A percentile compares a stretch with the other conserved stretches of the same genome.
Evolutionary conservation across 192 early-diverging fungal genomes (phyloP).

Genomic region (Coemansia reversa): DNA sequence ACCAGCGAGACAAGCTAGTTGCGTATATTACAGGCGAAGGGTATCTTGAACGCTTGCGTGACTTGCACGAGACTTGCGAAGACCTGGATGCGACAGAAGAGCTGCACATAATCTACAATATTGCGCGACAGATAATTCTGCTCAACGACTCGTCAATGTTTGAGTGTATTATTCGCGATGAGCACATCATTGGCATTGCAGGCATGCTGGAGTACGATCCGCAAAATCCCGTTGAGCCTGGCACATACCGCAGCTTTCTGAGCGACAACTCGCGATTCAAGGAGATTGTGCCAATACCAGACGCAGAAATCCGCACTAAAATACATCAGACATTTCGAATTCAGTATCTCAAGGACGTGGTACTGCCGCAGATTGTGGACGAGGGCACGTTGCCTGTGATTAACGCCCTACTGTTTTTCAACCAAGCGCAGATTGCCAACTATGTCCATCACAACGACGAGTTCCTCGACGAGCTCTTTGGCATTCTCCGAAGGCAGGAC

Average conservation of each 20-base stretch:
- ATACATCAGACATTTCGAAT: conserved; percentile 86
- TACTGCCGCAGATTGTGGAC: conserved; percentile 73
- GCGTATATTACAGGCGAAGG: conserved; percentile 60
- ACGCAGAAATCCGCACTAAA: conserved; percentile 67
- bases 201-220: conserved; percentile 92
- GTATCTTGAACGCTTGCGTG: conserved; percentile 71
- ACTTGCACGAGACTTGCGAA: conserved; percentile 74
- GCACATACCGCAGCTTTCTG: conserved; percentile 75
- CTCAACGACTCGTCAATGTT: conserved; percentile 79
- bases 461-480: conserved; percentile 72
- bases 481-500: conserved; percentile 56
- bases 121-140: conserved; percentile 72
- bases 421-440: conserved; percentile 80
- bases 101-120: conserved; percentile 70
- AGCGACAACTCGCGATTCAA: conserved; percentile 60
- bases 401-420: conserved; percentile 74
- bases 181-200: conserved; percentile 65
- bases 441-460: conserved; percentile 67
- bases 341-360: conserved; percentile 85
- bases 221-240: conserved; percentile 65
- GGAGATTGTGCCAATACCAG: conserved; percentile 77
- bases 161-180: conserved; percentile 73
- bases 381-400: conserved; percentile 74
- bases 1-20: conserved; percentile 65
- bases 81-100: conserved; percentile 76